A percentile compares a stretch with the other conserved stretches of the same genome.
These are phyloP conservation scores for Colletotrichum agaves DNA, from an alignment of 2,329 filamentous ascomycete genomes.

Conservation along the genomic window DNA sequence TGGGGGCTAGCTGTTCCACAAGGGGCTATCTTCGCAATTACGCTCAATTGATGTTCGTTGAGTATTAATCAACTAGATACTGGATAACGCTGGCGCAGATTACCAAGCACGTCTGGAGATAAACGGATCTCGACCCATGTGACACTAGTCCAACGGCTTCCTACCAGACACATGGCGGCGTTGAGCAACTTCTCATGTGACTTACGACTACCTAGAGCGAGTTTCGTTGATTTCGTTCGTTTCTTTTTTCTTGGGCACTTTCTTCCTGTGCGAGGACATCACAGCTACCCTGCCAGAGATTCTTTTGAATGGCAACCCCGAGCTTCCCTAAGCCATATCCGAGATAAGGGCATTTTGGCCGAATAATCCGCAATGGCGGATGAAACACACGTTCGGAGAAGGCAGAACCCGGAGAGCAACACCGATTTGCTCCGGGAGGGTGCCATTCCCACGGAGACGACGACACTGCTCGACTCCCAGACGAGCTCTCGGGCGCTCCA, in stretches of 20 bases:
- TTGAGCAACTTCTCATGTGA: slow-evolving; percentile 21
- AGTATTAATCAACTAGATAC: no score
- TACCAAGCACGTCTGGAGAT: slow-evolving; percentile 28
- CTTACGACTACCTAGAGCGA: slow-evolving; percentile 10
- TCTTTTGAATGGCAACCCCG: slow-evolving; percentile 17
- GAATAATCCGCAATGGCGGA: slow-evolving; percentile 11
- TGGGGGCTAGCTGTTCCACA: slow-evolving; percentile 20
- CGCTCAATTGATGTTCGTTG: slow-evolving; percentile 7
- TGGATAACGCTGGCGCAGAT: not conserved
- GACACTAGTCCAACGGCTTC: slow-evolving; percentile 2
- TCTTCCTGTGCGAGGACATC: not conserved
- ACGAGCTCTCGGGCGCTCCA: slow-evolving; percentile 30
- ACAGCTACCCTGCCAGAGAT: not conserved
- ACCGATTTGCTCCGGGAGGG: slow-evolving; percentile 10
- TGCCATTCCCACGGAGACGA: slow-evolving; percentile 33
- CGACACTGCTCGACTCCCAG: slow-evolving; percentile 35
- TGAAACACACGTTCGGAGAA: not conserved
- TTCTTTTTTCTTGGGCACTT: not conserved
- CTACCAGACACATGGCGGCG: slow-evolving; percentile 11
- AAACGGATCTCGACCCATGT: slow-evolving; percentile 14
- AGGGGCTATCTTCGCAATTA: not conserved
- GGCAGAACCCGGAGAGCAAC: slow-evolving; percentile 2
- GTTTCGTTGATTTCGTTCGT: not conserved
- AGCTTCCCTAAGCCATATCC: not conserved
- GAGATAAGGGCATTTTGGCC: slow-evolving; percentile 26